Conservation (phyloP, 2,329 filamentous ascomycete genomes). For the Colletotrichum sp. region DNA sequence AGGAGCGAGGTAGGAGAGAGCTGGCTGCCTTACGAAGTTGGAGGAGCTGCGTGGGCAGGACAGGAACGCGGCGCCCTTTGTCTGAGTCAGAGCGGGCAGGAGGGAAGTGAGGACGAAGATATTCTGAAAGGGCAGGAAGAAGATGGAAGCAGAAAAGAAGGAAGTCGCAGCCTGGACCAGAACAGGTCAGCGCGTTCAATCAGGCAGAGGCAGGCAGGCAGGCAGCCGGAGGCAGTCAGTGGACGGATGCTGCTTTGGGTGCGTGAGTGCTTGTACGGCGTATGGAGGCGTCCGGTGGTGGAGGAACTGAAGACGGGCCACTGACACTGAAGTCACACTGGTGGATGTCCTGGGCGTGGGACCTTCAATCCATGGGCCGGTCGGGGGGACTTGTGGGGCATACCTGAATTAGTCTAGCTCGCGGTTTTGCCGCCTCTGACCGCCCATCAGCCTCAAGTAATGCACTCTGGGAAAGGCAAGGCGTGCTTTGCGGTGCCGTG, state of each 20-base stretch:
- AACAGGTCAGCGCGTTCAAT: background rate
- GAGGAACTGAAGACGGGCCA: conserved; percentile 2
- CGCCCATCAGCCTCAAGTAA: background rate
- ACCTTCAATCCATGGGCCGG: background rate
- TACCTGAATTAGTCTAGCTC: background rate
- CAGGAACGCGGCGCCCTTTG: conserved; percentile 8
- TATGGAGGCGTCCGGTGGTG: conserved; percentile 14
- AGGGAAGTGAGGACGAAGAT: background rate
- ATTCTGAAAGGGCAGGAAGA: background rate
- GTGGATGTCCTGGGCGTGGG: background rate
- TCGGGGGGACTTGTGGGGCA: background rate
- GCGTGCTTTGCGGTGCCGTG: background rate
- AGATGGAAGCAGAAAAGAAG: background rate
- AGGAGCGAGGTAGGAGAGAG: background rate
- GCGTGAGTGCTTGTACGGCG: background rate
- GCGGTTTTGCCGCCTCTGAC: background rate
- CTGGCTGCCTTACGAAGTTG: background rate
- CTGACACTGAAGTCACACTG: background rate
- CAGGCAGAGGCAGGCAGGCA: conserved; percentile 4
- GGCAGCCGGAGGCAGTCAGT: background rate
- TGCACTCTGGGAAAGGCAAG: conserved; percentile 9
- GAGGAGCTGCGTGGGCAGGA: background rate
- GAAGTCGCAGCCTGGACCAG: background rate
- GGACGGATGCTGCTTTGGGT: background rate
- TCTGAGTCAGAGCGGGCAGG: conserved; percentile 15